Percentiles rank a stretch among this genome's conserved stretches.
Conservation (phyloP, 1,284 basidiomycete genomes). For the Dichomitus squalens region DNA sequence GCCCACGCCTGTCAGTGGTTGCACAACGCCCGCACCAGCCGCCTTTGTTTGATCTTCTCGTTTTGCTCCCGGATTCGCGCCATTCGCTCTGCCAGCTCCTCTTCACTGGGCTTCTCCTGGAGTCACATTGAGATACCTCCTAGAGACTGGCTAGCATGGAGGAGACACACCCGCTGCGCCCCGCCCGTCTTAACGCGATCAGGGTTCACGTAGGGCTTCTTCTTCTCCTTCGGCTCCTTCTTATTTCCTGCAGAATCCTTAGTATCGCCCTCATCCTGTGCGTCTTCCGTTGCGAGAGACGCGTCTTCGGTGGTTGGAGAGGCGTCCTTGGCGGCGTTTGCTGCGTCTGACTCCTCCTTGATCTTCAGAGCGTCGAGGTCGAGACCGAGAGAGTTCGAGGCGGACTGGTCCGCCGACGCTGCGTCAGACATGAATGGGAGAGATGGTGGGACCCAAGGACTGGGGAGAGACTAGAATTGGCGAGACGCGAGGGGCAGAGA, state of each 20-base stretch:
- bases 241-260: slow-evolving; percentile 19
- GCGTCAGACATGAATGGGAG: slow-evolving; percentile 18
- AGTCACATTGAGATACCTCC: slow-evolving; percentile 11
- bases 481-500: slow-evolving; percentile 20
- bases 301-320: slow-evolving; percentile 7
- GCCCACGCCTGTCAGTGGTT: background rate
- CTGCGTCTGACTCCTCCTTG: slow-evolving; percentile 26
- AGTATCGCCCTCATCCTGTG: background rate
- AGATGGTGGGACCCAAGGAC: slow-evolving; percentile 4
- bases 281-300: slow-evolving; percentile 5
- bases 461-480: slow-evolving; percentile 17
- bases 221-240: slow-evolving; percentile 31
- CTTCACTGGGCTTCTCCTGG: slow-evolving; percentile 75
- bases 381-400: slow-evolving; percentile 66
- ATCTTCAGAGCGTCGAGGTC: slow-evolving; percentile 55
- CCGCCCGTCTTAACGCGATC: slow-evolving; percentile 82
- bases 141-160: slow-evolving; percentile 11
- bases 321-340: slow-evolving; percentile 9
- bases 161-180: slow-evolving; percentile 57
- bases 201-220: slow-evolving; percentile 68
- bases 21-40: slow-evolving; percentile 47
- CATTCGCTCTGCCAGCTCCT: slow-evolving; percentile 74
- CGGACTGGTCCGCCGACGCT: slow-evolving; percentile 23
- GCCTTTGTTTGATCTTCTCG: slow-evolving; percentile 78
- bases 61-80: slow-evolving; percentile 75